A percentile compares a stretch with the other conserved stretches of the same genome.
Conservation (phyloP, 768 basidiomycete genomes). For the Xerocomus potaroensis region DNA sequence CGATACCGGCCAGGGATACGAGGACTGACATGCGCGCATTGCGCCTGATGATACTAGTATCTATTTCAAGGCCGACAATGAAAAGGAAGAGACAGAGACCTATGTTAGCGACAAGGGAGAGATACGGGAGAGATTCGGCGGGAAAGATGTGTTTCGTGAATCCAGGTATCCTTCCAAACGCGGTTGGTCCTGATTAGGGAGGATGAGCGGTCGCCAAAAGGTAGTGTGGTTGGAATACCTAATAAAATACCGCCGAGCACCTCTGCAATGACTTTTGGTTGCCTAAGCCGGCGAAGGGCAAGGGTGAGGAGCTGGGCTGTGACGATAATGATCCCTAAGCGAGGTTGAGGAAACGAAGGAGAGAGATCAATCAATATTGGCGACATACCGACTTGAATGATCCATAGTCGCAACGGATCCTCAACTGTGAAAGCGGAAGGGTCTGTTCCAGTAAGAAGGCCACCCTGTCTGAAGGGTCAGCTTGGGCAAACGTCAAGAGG, state of each 20-base stretch:
- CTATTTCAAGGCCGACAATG: constrained; percentile 90
- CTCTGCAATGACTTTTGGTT: constrained; percentile 83
- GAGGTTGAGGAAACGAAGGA: background rate
- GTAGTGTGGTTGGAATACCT: constrained; percentile 48
- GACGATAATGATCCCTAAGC: constrained; percentile 70
- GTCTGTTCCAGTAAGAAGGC: constrained; percentile 69
- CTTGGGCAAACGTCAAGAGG: background rate
- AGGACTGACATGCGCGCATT: constrained; percentile 63
- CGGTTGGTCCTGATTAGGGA: constrained; percentile 47
- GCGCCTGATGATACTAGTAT: constrained; percentile 68
- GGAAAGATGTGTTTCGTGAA: constrained; percentile 90
- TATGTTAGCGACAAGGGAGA: constrained; percentile 85
- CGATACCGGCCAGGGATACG: constrained; percentile 78
- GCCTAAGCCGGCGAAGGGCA: constrained; percentile 61
- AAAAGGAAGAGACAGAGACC: constrained; percentile 87
- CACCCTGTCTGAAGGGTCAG: constrained; percentile 45
- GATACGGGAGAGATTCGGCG: constrained; percentile 58
- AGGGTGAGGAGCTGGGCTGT: constrained; percentile 73
- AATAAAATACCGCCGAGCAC: constrained; percentile 89
- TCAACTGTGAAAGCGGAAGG: constrained; percentile 57
- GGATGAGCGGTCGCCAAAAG: too few species aligned
- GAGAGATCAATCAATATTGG: background rate
- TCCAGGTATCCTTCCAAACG: constrained; percentile 77
- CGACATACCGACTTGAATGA: constrained; percentile 67
- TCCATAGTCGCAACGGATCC: constrained; percentile 75